Evolutionary conservation across 495 filamentous ascomycete species (phyloP).

Genomic region (Talaromyces proteolyticus): DNA sequence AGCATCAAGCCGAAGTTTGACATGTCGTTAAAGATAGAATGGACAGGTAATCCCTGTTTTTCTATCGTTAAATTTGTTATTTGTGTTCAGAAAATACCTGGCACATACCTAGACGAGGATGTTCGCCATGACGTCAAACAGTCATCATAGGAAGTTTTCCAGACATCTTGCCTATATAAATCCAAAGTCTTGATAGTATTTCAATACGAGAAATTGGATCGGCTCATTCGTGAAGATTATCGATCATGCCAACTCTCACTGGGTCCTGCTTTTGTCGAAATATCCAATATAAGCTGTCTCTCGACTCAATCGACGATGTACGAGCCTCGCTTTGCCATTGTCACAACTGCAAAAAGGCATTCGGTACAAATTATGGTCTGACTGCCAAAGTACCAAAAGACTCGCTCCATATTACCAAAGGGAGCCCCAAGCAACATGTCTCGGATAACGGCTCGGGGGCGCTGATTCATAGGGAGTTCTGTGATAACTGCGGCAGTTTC

Average conservation of each 20-base stretch:
- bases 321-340: constrained; percentile 64
- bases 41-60: too few species aligned
- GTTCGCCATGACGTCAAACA: too few species aligned
- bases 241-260: constrained; percentile 25
- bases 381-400: constrained; percentile 55
- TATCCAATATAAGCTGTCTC: constrained; percentile 39
- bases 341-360: constrained; percentile 58
- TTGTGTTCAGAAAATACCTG: too few species aligned
- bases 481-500: constrained; percentile 53
- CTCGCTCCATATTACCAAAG: constrained; percentile 31
- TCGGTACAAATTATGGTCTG: constrained; percentile 57
- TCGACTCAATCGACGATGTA: constrained; percentile 46
- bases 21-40: too few species aligned
- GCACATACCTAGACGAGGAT: too few species aligned
- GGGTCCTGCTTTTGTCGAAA: constrained; percentile 46
- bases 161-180: too few species aligned
- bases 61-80: too few species aligned
- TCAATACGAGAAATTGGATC: too few species aligned
- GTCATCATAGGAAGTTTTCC: too few species aligned
- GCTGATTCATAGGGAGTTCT: constrained; percentile 57
- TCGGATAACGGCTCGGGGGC: constrained; percentile 51
- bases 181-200: too few species aligned
- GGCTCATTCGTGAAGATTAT: too few species aligned
- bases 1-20: too few species aligned
- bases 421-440: constrained; percentile 42